A percentile compares a stretch with the other conserved stretches of the same genome.
phyloP scores from a whole-genome alignment of 2,329 filamentous ascomycete genomes.

The Neonectria neomacrospora region DNA sequence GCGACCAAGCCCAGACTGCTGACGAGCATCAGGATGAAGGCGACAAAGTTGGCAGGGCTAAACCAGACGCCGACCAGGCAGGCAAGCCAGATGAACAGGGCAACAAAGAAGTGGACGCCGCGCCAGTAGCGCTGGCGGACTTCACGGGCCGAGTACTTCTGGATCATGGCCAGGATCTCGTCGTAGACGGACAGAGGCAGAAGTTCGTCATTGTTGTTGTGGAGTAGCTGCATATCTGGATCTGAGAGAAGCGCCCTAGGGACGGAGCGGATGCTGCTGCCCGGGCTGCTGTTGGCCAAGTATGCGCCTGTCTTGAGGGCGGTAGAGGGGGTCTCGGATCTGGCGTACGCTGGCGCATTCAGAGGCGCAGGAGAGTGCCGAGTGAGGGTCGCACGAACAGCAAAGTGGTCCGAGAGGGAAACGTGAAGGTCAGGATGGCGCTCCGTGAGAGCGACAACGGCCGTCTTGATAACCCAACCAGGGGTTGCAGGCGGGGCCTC shows the following conservation, averaged over 20 bases:
- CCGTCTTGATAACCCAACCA: conserved; percentile 76
- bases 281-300: conserved; percentile 37
- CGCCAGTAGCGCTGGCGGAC: conserved; percentile 77
- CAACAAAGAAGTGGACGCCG: conserved; percentile 76
- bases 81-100: conserved; percentile 74
- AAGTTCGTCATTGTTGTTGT: conserved; percentile 36
- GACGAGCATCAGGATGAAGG: conserved; percentile 83
- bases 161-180: conserved; percentile 76
- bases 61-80: conserved; percentile 90
- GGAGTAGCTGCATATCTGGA: conserved; percentile 49
- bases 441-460: conserved; percentile 81
- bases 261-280: conserved; percentile 39
- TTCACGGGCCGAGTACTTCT: conserved; percentile 77
- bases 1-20: conserved; percentile 80
- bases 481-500: conserved; percentile 47
- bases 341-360: conserved; percentile 26
- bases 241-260: conserved; percentile 37
- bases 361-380: conserved; percentile 53
- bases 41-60: conserved; percentile 77
- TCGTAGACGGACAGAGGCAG: conserved; percentile 34
- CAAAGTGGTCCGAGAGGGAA: conserved; percentile 95
- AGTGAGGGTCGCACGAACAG: conserved; percentile 81
- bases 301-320: conserved; percentile 43
- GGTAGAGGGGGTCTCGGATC: conserved; percentile 37
- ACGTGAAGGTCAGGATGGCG: conserved; percentile 84